phyloP scores from a whole-genome alignment of 1,139 yeast species.

The Yamadazyma triangularis region DNA sequence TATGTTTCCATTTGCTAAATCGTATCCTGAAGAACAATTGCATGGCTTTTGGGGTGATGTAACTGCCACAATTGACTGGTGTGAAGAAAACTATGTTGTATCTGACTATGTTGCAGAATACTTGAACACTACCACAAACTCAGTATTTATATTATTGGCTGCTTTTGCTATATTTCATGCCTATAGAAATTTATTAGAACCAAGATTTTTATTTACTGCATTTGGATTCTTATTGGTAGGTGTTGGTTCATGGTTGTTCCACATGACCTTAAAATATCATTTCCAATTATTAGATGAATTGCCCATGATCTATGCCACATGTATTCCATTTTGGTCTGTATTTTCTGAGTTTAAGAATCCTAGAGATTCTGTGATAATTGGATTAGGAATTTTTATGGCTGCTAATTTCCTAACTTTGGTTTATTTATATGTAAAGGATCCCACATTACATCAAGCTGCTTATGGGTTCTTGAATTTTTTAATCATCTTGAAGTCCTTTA shows the following conservation, averaged over 20 bases:
- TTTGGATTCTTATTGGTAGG: slow-evolving; percentile 87
- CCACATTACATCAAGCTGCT: slow-evolving; percentile 82
- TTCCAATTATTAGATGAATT: slow-evolving; percentile 90
- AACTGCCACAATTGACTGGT: slow-evolving; percentile 87
- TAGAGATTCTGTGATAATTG: slow-evolving; percentile 43
- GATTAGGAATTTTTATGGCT: slow-evolving; percentile 48
- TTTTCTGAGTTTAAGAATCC: slow-evolving; percentile 58
- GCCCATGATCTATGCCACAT: slow-evolving; percentile 97
- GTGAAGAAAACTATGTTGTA: slow-evolving; percentile 91
- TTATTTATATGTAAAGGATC: slow-evolving; percentile 68
- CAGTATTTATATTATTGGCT: slow-evolving; percentile 66
- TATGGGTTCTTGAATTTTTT: slow-evolving; percentile 62
- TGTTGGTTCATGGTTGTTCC: slow-evolving; percentile 90
- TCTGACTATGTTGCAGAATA: slow-evolving; percentile 86
- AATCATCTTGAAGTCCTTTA: slow-evolving; percentile 54
- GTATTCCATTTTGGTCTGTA: slow-evolving; percentile 89
- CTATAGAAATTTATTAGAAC: slow-evolving; percentile 55
- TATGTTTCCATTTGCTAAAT: slow-evolving; percentile 46
- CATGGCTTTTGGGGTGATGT: slow-evolving; percentile 48
- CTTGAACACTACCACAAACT: slow-evolving; percentile 74
- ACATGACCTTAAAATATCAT: slow-evolving; percentile 87
- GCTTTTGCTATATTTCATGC: slow-evolving; percentile 62
- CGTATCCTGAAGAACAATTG: slow-evolving; percentile 41
- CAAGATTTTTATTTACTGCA: slow-evolving; percentile 65
- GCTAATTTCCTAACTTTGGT: slow-evolving; percentile 55